phyloP scores from a whole-genome alignment of 805 yeast genomes.

The Wickerhamiella bombiphila region DNA sequence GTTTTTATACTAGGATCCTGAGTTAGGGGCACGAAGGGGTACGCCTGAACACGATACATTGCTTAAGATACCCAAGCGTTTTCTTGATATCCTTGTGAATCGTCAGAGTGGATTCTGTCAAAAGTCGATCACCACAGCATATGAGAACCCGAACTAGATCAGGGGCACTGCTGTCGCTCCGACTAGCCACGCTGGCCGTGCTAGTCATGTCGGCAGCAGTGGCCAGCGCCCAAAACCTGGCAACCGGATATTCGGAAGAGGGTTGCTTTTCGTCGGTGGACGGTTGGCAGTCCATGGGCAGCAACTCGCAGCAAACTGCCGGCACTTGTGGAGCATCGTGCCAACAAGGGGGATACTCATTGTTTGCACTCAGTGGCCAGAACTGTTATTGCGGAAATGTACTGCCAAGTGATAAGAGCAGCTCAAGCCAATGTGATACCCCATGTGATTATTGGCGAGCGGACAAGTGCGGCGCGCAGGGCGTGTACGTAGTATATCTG shows the following conservation, averaged over 20 bases:
- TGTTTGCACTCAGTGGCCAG: slow-evolving; percentile 37
- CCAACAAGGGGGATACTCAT: slow-evolving; percentile 27
- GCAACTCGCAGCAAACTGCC: slow-evolving; percentile 35
- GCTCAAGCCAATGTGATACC: slow-evolving; percentile 27
- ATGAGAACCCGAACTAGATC: no score
- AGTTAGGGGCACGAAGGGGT: no score
- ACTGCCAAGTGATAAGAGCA: slow-evolving; percentile 20
- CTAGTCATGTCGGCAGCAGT: neutral
- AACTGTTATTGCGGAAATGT: slow-evolving; percentile 55
- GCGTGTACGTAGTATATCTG: slow-evolving; percentile 26
- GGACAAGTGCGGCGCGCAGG: slow-evolving; percentile 52
- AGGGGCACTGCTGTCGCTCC: neutral
- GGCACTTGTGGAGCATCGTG: slow-evolving; percentile 27
- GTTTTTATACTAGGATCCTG: no score
- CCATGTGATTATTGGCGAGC: slow-evolving; percentile 48
- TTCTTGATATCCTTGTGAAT: no score
- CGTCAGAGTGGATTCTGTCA: no score
- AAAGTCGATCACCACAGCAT: no score
- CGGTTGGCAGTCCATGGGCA: slow-evolving; percentile 30
- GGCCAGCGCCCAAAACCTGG: no score
- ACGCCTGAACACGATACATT: no score
- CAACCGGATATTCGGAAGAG: slow-evolving; percentile 8
- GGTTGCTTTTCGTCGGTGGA: slow-evolving; percentile 30
- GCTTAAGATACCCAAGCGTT: no score
- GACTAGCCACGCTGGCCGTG: slow-evolving; percentile 1